These are phyloP conservation scores for Penicillium sclerotiorum DNA, from an alignment of 2,329 filamentous ascomycete species.

Conservation along the genomic window DNA sequence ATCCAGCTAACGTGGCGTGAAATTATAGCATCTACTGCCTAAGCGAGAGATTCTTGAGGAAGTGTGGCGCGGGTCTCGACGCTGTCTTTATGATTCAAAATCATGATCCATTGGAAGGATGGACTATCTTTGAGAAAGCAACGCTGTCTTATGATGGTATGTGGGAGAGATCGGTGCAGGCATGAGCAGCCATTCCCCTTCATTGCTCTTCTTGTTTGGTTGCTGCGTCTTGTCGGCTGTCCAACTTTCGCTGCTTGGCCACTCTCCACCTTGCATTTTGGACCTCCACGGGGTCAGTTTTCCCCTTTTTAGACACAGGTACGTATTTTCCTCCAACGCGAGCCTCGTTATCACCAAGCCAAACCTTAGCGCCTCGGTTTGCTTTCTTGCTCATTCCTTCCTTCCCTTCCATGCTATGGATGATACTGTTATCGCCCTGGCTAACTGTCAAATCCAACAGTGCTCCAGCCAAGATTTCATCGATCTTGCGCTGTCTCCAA, in stretches of 20 bases:
- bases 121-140: slow-evolving; percentile 14
- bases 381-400: slow-evolving; percentile 27
- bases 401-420: slow-evolving; percentile 26
- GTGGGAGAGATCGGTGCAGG: background rate
- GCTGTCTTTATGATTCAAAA: slow-evolving; percentile 75
- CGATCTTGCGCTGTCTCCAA: slow-evolving; percentile 85
- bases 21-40: slow-evolving; percentile 66
- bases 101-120: slow-evolving; percentile 34
- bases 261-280: slow-evolving; percentile 63
- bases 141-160: background rate
- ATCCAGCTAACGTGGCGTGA: background rate
- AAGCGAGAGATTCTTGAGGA: slow-evolving; percentile 74
- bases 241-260: slow-evolving; percentile 50
- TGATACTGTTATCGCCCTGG: slow-evolving; percentile 39
- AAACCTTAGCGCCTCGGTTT: slow-evolving; percentile 54
- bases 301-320: slow-evolving; percentile 58
- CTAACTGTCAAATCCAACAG: slow-evolving; percentile 66
- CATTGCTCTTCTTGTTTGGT: slow-evolving; percentile 11
- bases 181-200: slow-evolving; percentile 5
- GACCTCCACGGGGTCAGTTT: slow-evolving; percentile 61
- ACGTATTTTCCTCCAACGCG: slow-evolving; percentile 61
- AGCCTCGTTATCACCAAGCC: slow-evolving; percentile 60
- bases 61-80: slow-evolving; percentile 84
- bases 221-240: slow-evolving; percentile 29
- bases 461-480: slow-evolving; percentile 78